Evolutionary conservation across 2,329 filamentous ascomycete species (phyloP).

Genomic region (Botrytis paeoniae): DNA sequence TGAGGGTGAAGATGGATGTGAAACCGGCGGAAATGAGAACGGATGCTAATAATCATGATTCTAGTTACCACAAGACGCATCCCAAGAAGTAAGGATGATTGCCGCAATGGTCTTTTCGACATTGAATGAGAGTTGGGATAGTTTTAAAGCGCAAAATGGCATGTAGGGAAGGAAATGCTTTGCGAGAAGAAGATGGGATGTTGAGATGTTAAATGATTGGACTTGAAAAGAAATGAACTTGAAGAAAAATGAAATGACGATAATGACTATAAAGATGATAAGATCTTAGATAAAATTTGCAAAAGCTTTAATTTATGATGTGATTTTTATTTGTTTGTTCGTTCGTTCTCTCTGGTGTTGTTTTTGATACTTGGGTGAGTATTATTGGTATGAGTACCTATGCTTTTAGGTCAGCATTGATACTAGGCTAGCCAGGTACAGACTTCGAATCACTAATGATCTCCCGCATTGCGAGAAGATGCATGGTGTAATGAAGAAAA

Average conservation of each 20-base stretch:
- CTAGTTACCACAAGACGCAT: constrained; percentile 62
- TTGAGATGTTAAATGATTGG: not conserved
- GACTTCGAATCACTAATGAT: too few species aligned
- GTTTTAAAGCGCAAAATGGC: constrained; percentile 67
- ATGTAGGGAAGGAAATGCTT: constrained; percentile 41
- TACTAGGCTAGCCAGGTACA: too few species aligned
- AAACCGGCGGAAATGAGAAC: not conserved
- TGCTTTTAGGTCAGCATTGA: too few species aligned
- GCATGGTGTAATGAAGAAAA: too few species aligned
- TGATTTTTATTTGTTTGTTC: not conserved
- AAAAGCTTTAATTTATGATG: not conserved
- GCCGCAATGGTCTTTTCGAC: constrained; percentile 64
- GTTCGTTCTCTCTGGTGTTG: not conserved
- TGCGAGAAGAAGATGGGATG: not conserved
- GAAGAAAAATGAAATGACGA: not conserved
- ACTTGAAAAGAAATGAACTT: not conserved
- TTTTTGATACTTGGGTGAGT: not conserved
- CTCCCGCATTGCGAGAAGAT: too few species aligned
- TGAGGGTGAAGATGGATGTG: not conserved
- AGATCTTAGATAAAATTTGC: not conserved
- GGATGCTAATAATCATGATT: constrained; percentile 9
- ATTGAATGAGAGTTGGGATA: constrained; percentile 70
- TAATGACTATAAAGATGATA: not conserved
- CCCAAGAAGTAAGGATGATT: constrained; percentile 63
- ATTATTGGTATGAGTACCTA: too few species aligned